Conservation (phyloP, 331 rosid species). For the Telfairia occidentalis region DNA sequence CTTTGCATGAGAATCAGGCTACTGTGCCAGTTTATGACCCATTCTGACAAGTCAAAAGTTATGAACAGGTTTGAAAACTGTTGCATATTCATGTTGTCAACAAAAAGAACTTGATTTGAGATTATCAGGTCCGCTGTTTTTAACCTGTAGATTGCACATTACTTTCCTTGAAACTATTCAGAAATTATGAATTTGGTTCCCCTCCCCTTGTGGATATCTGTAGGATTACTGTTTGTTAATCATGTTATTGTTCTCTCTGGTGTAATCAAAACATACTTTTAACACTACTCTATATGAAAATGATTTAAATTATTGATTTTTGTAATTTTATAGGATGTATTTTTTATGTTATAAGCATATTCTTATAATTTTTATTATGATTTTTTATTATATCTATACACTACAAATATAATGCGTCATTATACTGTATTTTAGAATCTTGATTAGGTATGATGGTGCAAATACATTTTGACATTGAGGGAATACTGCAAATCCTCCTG, state of each 20-base stretch:
- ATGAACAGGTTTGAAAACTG: neutral
- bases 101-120: neutral
- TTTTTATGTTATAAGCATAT: too few species aligned
- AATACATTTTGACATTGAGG: neutral
- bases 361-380: too few species aligned
- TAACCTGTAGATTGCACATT: neutral
- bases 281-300: too few species aligned
- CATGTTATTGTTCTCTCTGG: neutral
- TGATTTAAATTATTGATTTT: too few species aligned
- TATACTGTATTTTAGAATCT: too few species aligned
- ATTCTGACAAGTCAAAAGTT: too few species aligned
- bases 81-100: neutral
- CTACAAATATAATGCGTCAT: too few species aligned
- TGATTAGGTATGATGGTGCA: too few species aligned
- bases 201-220: neutral
- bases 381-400: too few species aligned
- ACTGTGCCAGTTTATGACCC: too few species aligned
- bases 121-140: neutral
- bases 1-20: neutral
- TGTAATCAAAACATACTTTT: too few species aligned
- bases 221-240: neutral
- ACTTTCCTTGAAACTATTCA: neutral
- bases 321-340: too few species aligned
- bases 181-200: neutral
- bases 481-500: neutral